Evolutionary conservation across 768 basidiomycete genomes (phyloP), one percentile per base, ranked within the genome.

Genomic region (Naganishia onofrii): DNA sequence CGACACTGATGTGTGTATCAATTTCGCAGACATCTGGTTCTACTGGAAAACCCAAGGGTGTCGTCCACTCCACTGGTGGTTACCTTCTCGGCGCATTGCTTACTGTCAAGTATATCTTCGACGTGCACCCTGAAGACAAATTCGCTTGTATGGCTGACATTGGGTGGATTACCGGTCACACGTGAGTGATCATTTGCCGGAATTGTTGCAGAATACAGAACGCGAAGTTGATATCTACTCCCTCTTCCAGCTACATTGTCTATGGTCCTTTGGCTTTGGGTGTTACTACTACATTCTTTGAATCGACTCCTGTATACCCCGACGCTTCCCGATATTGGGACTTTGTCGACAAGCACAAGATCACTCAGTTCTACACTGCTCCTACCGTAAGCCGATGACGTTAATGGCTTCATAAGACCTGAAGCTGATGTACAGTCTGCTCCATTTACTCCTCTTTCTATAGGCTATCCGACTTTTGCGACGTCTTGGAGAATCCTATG

Each of bases 121-220:
- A 99, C 80, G 87, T 97, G 26, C 95, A 99, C 81, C 88, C 90
- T n/a, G 93, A 91, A 70, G 95, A 97, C 83, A 88, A 86, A 74
- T 97, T 94, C 80, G 96, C 89, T 0, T 98, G 95, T 84, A 93
- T 97, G 94, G 95, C 95, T 69, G 95, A 99, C 78, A 86, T 99
- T 65, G 95, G 95, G 76, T 98, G 95, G 95, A 95, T 98, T 83
- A 98, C 95, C 2, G 94, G 94, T 21, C 93, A 96, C 83, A 91
- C 90, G 60, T 63, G 21, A 63, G 60, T 38, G n/a, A n/a, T 38
- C 32, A 23, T 9, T 83, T 91, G 70, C 77, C 9, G 9, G 15
- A 42, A 17, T 21, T 26, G 32, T 52, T 19, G 32, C 26, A 29
- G 31, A 44, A 21, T 64, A 36, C 13, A 44, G 31, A 19, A 23